Evolutionary conservation across 106 monocot species (phyloP).

Genomic region (Dioscorea dumetorum): DNA sequence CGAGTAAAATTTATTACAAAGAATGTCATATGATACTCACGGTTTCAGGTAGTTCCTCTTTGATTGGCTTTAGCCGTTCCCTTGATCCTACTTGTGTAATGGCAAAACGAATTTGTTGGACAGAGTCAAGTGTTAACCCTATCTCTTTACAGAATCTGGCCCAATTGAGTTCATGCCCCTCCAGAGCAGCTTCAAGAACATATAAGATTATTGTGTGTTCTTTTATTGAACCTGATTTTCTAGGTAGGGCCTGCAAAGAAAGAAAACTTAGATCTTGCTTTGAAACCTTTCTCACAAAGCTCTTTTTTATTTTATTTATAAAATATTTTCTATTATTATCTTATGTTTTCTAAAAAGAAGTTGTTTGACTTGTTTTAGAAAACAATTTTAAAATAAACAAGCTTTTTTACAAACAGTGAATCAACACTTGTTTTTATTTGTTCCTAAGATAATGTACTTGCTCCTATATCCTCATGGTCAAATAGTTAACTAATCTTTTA

Average conservation of each 20-base stretch:
- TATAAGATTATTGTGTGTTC: slow-evolving; percentile 66
- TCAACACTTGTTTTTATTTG: too few species aligned
- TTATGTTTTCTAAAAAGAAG: too few species aligned
- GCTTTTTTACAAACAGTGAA: too few species aligned
- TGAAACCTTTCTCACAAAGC: too few species aligned
- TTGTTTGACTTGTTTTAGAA: too few species aligned
- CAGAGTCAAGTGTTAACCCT: slow-evolving; percentile 55
- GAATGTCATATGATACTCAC: slow-evolving; percentile 35
- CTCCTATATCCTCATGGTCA: too few species aligned
- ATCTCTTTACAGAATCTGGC: slow-evolving; percentile 56
- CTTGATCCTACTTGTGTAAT: slow-evolving; percentile 61
- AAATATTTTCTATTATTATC: too few species aligned
- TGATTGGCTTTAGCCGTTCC: slow-evolving; percentile 82
- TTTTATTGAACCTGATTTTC: slow-evolving; percentile 59
- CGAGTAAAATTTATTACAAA: background rate
- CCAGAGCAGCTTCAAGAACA: slow-evolving; percentile 78
- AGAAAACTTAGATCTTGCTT: background rate
- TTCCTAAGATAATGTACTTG: too few species aligned
- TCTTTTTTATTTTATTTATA: too few species aligned
- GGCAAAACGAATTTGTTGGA: slow-evolving; percentile 39
- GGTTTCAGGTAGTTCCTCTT: slow-evolving; percentile 81
- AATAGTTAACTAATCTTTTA: too few species aligned
- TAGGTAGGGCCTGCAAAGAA: slow-evolving; percentile 30
- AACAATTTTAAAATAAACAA: too few species aligned
- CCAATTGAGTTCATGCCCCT: slow-evolving; percentile 70